These are phyloP conservation scores for Xylariaceae sp. DNA, from an alignment of 2,329 filamentous ascomycete genomes.

Conservation along the genomic window DNA sequence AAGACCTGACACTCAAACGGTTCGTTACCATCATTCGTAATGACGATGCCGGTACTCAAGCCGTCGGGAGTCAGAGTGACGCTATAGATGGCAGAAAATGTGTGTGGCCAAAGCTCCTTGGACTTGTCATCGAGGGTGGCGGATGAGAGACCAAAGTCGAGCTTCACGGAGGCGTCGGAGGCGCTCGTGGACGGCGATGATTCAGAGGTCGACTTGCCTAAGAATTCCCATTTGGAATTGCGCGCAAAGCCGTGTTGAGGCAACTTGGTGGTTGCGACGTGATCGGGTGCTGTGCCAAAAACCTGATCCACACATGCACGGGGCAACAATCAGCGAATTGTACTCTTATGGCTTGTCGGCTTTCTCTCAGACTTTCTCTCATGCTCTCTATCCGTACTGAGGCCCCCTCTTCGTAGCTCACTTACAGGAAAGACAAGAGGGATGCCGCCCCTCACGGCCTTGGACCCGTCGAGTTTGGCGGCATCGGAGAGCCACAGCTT, in stretches of 20 bases:
- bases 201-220: conserved; percentile 84
- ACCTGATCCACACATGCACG: conserved; percentile 57
- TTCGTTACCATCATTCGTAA: conserved; percentile 84
- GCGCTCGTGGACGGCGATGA: conserved; percentile 60
- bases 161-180: conserved; percentile 76
- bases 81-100: conserved; percentile 91
- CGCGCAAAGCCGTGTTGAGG: conserved; percentile 96
- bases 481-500: conserved; percentile 85
- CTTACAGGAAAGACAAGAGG: conserved; percentile 90
- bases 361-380: background rate
- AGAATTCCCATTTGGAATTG: conserved; percentile 88
- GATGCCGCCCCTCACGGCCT: conserved; percentile 89
- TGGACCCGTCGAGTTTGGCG: conserved; percentile 82
- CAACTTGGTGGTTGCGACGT: conserved; percentile 78
- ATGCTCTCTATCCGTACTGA: background rate
- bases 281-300: conserved; percentile 81
- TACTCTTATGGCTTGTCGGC: background rate
- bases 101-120: conserved; percentile 79
- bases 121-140: conserved; percentile 71
- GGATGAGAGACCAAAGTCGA: conserved; percentile 90
- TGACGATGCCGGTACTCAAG: conserved; percentile 80
- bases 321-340: conserved; percentile 10
- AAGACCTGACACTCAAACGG: conserved; percentile 91
- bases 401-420: conserved; percentile 29
- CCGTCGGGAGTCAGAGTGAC: conserved; percentile 79